Conservation (phyloP, 163 green algal genomes). For the Scenedesmus sp. region DNA sequence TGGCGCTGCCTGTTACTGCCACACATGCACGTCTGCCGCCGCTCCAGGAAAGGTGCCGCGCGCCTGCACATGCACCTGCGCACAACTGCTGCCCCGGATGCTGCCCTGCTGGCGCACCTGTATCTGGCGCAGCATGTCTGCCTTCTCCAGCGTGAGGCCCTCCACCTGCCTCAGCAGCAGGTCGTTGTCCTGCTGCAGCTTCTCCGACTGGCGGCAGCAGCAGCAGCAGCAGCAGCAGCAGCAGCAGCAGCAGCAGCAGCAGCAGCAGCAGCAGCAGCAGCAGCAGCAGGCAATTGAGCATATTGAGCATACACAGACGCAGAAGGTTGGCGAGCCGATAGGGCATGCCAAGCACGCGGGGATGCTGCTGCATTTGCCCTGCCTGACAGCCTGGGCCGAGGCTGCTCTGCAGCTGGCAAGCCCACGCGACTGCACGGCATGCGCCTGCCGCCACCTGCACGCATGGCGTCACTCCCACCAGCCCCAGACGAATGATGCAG, state of each 20-base stretch:
- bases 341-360: too few relatives aligned
- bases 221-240: neutral
- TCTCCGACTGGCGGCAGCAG: neutral
- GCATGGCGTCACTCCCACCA: too few relatives aligned
- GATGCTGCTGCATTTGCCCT: too few relatives aligned
- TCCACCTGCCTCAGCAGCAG: conserved; percentile 56
- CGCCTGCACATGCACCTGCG: neutral
- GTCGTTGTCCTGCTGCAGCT: conserved; percentile 56
- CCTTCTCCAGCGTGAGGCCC: conserved; percentile 56
- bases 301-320: neutral
- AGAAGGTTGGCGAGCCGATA: too few relatives aligned
- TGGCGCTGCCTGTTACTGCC: too few relatives aligned
- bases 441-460: too few relatives aligned
- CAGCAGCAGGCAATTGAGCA: neutral
- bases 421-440: too few relatives aligned
- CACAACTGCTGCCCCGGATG: neutral
- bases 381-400: too few relatives aligned
- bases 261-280: neutral
- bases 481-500: too few relatives aligned
- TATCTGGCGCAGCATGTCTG: conserved; percentile 60
- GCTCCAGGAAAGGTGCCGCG: neutral
- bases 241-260: neutral
- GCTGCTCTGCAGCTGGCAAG: too few relatives aligned
- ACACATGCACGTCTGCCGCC: neutral
- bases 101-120: conserved; percentile 20